Percentiles rank a stretch among this genome's conserved stretches.
Conservation (phyloP, 495 filamentous ascomycete genomes). For the Aspergillus asperescens region DNA sequence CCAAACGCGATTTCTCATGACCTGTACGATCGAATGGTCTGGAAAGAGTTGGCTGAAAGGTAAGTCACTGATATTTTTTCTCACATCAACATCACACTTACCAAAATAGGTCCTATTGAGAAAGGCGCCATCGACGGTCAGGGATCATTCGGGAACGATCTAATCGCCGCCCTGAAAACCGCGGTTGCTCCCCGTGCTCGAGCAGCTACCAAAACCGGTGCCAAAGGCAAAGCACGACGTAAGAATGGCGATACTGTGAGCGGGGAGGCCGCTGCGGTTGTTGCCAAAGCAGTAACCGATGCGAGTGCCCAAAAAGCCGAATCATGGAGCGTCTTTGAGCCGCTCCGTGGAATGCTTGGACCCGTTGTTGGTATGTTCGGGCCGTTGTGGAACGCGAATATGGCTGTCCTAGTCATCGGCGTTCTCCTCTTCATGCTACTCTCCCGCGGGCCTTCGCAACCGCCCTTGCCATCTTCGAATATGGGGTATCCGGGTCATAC, state of each 20-base stretch:
- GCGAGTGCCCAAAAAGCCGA: slow-evolving; percentile 36
- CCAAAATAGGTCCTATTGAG: slow-evolving; percentile 73
- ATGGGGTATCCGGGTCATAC: slow-evolving; percentile 31
- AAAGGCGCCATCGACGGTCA: slow-evolving; percentile 93
- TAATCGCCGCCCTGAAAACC: slow-evolving; percentile 65
- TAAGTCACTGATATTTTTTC: slow-evolving; percentile 46
- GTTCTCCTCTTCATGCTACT: slow-evolving; percentile 54
- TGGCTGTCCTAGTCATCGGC: slow-evolving; percentile 45
- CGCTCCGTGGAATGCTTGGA: slow-evolving; percentile 61
- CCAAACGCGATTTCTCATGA: slow-evolving; percentile 74
- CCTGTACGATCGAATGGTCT: slow-evolving; percentile 88
- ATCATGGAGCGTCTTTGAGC: slow-evolving; percentile 79
- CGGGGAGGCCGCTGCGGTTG: slow-evolving; percentile 31
- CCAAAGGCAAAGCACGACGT: slow-evolving; percentile 43
- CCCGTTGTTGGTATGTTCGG: slow-evolving; percentile 65
- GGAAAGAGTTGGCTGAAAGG: slow-evolving; percentile 99
- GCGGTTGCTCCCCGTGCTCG: slow-evolving; percentile 64
- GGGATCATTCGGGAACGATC: slow-evolving; percentile 66
- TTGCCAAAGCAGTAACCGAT: slow-evolving; percentile 41
- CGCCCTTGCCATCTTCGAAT: slow-evolving; percentile 34
- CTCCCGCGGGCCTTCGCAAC: slow-evolving; percentile 50
- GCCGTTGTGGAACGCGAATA: slow-evolving; percentile 66
- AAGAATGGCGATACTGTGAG: slow-evolving; percentile 49
- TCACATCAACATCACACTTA: slow-evolving; percentile 19
- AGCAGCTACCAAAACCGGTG: slow-evolving; percentile 31